Percentiles rank a stretch among this genome's conserved stretches.
Conservation (phyloP, 257 asterid species). For the Nicotiana paniculata region DNA sequence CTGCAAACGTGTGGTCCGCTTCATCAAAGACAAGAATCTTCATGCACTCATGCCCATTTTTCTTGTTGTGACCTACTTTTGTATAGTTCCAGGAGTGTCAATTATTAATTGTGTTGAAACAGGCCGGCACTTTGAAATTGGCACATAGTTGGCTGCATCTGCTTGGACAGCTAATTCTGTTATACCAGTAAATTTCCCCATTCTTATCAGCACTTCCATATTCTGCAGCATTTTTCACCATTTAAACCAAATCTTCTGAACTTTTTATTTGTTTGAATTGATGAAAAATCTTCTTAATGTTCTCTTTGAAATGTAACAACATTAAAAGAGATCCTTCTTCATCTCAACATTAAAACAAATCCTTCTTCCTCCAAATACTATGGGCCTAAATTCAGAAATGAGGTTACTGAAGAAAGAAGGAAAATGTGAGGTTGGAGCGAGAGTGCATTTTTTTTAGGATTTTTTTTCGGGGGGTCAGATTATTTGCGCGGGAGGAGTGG, state of each 20-base stretch:
- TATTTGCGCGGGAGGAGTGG: too few species aligned
- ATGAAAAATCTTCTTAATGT: too few species aligned
- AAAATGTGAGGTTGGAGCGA: too few species aligned
- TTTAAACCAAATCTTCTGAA: background rate
- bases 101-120: slow-evolving; percentile 70
- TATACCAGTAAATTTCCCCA: slow-evolving; percentile 82
- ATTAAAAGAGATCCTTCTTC: background rate
- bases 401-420: too few species aligned
- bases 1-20: too few species aligned
- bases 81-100: slow-evolving; percentile 88
- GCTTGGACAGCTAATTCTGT: slow-evolving; percentile 67
- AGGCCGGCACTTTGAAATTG: slow-evolving; percentile 48
- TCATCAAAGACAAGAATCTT: too few species aligned
- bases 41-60: too few species aligned
- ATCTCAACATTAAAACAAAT: background rate
- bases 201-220: slow-evolving; percentile 83
- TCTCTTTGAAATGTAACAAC: too few species aligned
- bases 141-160: slow-evolving; percentile 40
- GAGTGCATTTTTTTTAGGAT: too few species aligned
- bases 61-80: slow-evolving; percentile 34
- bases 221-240: slow-evolving; percentile 38
- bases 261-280: too few species aligned
- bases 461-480: too few species aligned
- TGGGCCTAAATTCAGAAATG: too few species aligned
- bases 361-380: background rate